Evolutionary conservation across 768 basidiomycete species (phyloP).

Genomic region (Mrakia blollopis): DNA sequence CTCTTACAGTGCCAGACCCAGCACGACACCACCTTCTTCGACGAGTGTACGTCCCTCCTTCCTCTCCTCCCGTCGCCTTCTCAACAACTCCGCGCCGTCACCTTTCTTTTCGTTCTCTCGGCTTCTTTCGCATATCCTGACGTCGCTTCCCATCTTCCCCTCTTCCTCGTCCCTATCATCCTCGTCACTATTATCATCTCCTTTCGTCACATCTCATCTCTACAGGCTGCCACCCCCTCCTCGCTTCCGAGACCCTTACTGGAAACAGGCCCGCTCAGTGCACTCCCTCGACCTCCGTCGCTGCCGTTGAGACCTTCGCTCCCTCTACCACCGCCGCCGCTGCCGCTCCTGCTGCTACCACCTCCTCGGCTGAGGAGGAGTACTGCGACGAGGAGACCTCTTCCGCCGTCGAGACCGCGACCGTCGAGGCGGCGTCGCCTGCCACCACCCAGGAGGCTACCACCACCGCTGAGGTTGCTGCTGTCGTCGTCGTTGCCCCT

Average conservation of each 20-base stretch:
- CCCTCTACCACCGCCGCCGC: conserved; percentile 48
- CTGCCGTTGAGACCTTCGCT: background rate
- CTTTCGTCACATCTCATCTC: no score
- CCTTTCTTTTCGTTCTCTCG: no score
- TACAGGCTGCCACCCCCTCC: conserved; percentile 65
- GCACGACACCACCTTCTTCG: conserved; percentile 13
- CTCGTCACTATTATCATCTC: background rate
- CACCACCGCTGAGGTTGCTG: conserved; percentile 24
- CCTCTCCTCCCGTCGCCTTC: background rate
- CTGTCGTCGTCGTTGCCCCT: background rate
- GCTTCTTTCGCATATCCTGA: no score
- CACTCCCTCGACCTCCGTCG: conserved; percentile 42
- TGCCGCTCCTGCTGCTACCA: conserved; percentile 58
- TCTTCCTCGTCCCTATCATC: background rate
- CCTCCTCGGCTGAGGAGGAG: conserved; percentile 44
- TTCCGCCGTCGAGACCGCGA: background rate
- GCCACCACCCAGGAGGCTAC: conserved; percentile 43
- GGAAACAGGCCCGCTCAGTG: conserved; percentile 54
- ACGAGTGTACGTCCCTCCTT: background rate
- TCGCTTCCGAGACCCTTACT: conserved; percentile 56
- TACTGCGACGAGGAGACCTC: background rate
- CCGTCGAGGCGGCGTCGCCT: conserved; percentile 34
- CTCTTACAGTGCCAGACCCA: background rate
- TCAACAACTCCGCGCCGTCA: no score
- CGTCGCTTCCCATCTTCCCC: no score